phyloP scores from a whole-genome alignment of 805 yeast species.

The Suhomyces canberraensis region DNA sequence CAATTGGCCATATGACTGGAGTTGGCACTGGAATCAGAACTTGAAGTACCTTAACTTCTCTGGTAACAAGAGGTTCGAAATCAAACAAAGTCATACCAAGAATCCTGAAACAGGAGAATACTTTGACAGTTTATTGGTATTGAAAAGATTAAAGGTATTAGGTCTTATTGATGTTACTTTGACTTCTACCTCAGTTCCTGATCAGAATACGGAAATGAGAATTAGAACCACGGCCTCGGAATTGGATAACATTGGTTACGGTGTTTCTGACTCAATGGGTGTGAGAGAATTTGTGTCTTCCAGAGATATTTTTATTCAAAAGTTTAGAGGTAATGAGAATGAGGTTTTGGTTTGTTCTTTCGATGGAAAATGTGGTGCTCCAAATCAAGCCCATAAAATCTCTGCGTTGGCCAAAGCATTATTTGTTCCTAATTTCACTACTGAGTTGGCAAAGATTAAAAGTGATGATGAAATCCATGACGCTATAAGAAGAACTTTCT shows the following conservation, averaged over 20 bases:
- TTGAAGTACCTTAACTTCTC: slow-evolving; percentile 83
- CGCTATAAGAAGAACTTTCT: slow-evolving; percentile 79
- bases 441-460: slow-evolving; percentile 53
- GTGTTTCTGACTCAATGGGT: slow-evolving; percentile 88
- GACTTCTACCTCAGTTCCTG: slow-evolving; percentile 88
- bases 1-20: slow-evolving; percentile 96
- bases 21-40: slow-evolving; percentile 83
- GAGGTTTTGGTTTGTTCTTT: slow-evolving; percentile 79
- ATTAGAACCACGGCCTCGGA: slow-evolving; percentile 87
- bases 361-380: slow-evolving; percentile 72
- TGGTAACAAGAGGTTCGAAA: slow-evolving; percentile 89
- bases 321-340: slow-evolving; percentile 79
- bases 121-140: slow-evolving; percentile 59
- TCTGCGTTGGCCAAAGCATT: slow-evolving; percentile 71
- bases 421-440: slow-evolving; percentile 63
- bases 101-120: slow-evolving; percentile 59
- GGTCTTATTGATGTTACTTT: slow-evolving; percentile 95
- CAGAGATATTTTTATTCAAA: slow-evolving; percentile 83
- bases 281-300: slow-evolving; percentile 59
- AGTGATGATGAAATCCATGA: slow-evolving; percentile 53
- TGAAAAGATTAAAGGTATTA: slow-evolving; percentile 66
- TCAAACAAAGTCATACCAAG: slow-evolving; percentile 59
- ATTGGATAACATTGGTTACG: slow-evolving; percentile 73
- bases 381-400: slow-evolving; percentile 56
- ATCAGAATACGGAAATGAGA: slow-evolving; percentile 77